phyloP scores from a whole-genome alignment of 2,329 filamentous ascomycete genomes.

The Sordariomycetes sp. region DNA sequence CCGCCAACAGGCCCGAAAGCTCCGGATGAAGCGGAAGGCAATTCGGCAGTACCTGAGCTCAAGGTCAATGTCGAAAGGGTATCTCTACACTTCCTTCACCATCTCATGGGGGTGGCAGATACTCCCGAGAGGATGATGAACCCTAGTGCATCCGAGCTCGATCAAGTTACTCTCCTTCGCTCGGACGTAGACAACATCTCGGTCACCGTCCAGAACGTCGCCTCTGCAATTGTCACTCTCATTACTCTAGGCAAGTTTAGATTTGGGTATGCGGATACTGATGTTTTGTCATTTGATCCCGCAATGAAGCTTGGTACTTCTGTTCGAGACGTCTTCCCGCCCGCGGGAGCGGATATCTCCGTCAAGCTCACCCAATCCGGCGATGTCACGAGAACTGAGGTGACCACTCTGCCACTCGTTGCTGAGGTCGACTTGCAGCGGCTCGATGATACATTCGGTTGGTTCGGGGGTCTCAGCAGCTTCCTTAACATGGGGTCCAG shows the following conservation, averaged over 20 bases:
- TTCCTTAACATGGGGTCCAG: constrained; percentile 82
- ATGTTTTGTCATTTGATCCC: constrained; percentile 50
- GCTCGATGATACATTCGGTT: constrained; percentile 74
- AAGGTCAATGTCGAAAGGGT: constrained; percentile 33
- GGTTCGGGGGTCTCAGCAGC: constrained; percentile 85
- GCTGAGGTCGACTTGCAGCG: constrained; percentile 65
- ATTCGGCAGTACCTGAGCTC: constrained; percentile 19
- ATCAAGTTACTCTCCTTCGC: constrained; percentile 38
- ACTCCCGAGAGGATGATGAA: constrained; percentile 30
- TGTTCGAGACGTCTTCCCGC: constrained; percentile 42
- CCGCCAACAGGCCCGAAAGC: not conserved
- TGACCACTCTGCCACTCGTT: constrained; percentile 66
- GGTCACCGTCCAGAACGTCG: not conserved
- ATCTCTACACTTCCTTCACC: constrained; percentile 41
- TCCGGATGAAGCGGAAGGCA: constrained; percentile 1
- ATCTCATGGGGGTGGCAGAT: constrained; percentile 36
- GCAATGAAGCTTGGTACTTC: constrained; percentile 44
- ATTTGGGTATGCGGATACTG: constrained; percentile 48
- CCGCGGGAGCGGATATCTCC: constrained; percentile 43
- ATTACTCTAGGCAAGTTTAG: constrained; percentile 24
- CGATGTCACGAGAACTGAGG: constrained; percentile 37
- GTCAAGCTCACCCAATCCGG: constrained; percentile 33
- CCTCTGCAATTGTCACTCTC: not conserved
- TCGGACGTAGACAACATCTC: constrained; percentile 26
- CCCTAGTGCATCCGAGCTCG: constrained; percentile 23